Percentiles rank a stretch among this genome's conserved stretches.
Evolutionary conservation across 176 grass and related monocot species (phyloP).

Genomic region (Musa troglodytarum): DNA sequence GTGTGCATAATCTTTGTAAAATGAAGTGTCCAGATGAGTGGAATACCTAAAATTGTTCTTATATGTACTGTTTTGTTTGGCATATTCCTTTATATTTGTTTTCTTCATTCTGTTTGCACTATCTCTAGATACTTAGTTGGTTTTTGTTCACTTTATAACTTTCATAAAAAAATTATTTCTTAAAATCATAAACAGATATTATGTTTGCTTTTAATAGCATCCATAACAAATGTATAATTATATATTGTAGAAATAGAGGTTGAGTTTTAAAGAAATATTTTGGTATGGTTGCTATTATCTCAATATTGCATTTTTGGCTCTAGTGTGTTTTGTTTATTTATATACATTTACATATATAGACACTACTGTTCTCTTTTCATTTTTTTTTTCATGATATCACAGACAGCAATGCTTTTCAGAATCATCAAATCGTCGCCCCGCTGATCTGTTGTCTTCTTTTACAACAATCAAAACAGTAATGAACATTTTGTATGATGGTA

Average conservation of each 20-base stretch:
- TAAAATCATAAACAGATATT: neutral
- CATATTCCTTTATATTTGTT: too few species aligned
- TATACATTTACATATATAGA: neutral
- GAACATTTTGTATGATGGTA: slow-evolving; percentile 85
- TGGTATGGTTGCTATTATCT: too few species aligned
- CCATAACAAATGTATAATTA: neutral
- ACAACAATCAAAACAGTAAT: slow-evolving; percentile 80
- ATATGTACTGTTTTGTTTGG: too few species aligned
- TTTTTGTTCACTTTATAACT: neutral
- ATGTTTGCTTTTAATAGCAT: neutral
- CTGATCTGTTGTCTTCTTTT: slow-evolving; percentile 75
- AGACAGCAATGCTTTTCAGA: slow-evolving; percentile 94
- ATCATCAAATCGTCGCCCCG: slow-evolving; percentile 51
- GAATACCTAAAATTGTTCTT: too few species aligned
- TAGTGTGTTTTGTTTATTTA: too few species aligned
- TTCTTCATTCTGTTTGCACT: neutral
- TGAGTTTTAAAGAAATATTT: too few species aligned
- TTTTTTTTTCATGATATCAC: slow-evolving; percentile 14
- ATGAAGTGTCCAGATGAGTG: too few species aligned
- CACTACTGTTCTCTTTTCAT: slow-evolving; percentile 11
- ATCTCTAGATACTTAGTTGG: neutral
- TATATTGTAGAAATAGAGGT: too few species aligned
- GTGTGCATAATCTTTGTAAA: too few species aligned
- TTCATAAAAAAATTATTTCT: neutral
- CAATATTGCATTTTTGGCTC: too few species aligned